These are phyloP conservation scores for Diaporthe capsici DNA, from an alignment of 2,329 filamentous ascomycete genomes.

Conservation along the genomic window DNA sequence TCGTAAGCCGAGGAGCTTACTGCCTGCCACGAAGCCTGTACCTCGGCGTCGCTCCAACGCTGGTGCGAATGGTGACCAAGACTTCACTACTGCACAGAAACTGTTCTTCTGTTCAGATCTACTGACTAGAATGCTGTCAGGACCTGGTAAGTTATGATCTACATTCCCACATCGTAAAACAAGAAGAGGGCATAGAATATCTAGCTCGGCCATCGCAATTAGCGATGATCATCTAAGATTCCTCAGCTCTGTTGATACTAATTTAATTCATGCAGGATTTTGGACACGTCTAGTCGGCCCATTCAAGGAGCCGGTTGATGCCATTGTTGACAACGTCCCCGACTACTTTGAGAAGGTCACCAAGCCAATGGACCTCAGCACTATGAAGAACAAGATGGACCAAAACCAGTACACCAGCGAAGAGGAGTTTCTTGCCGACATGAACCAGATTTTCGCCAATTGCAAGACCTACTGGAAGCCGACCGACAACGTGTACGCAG, in stretches of 20 bases:
- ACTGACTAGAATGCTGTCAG: conserved; percentile 71
- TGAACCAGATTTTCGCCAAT: conserved; percentile 74
- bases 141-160: conserved; percentile 62
- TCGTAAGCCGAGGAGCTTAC: conserved; percentile 32
- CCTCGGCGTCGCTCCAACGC: conserved; percentile 50
- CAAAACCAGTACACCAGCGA: conserved; percentile 63
- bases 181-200: background rate
- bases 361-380: conserved; percentile 73
- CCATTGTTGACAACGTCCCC: conserved; percentile 68
- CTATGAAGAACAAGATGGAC: conserved; percentile 74
- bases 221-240: too few species aligned
- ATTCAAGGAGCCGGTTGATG: conserved; percentile 72
- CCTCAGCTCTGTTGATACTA: conserved; percentile 16
- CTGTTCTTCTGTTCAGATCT: conserved; percentile 72
- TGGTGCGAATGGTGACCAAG: conserved; percentile 47
- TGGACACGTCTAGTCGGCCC: conserved; percentile 77
- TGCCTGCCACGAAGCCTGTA: conserved; percentile 45
- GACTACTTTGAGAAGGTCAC: conserved; percentile 74
- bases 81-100: conserved; percentile 60
- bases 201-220: background rate
- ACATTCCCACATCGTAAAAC: background rate
- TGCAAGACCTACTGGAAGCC: conserved; percentile 75
- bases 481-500: conserved; percentile 66
- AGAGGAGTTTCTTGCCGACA: conserved; percentile 69
- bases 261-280: conserved; percentile 61